Percentiles rank a stretch among this genome's conserved stretches.
Evolutionary conservation across 805 yeast species (phyloP).

Genomic region (Cyberlindnera meyerae): DNA sequence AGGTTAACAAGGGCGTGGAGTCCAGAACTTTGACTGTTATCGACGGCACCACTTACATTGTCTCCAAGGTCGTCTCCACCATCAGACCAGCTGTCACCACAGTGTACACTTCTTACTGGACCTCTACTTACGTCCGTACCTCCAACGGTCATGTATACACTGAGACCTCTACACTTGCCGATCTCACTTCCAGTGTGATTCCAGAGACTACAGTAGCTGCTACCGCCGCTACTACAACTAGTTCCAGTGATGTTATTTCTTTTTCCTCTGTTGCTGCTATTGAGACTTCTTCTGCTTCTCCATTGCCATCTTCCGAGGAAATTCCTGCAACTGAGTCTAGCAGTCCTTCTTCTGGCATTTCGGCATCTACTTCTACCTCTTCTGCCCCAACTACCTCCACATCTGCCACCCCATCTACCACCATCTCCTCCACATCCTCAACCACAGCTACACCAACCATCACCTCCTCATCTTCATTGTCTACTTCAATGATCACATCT

Average conservation of each 20-base stretch:
- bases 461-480: slow-evolving; percentile 1
- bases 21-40: slow-evolving; percentile 12
- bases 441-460: slow-evolving; percentile 5
- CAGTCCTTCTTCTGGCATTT: neutral
- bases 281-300: slow-evolving; percentile 1
- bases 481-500: slow-evolving; percentile 15
- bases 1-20: slow-evolving; percentile 3
- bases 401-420: slow-evolving; percentile 3
- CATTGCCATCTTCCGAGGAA: slow-evolving; percentile 2
- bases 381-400: slow-evolving; percentile 1
- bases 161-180: slow-evolving; percentile 7
- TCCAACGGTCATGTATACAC: slow-evolving; percentile 18
- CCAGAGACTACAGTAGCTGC: slow-evolving; percentile 9
- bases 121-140: slow-evolving; percentile 19
- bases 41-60: slow-evolving; percentile 25
- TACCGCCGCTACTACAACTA: slow-evolving; percentile 3
- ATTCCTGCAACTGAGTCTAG: neutral
- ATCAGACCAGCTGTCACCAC: slow-evolving; percentile 23
- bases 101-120: slow-evolving; percentile 21
- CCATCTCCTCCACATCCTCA: slow-evolving; percentile 9
- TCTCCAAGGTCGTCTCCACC: slow-evolving; percentile 21
- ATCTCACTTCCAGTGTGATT: no score
- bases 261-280: slow-evolving; percentile 6
- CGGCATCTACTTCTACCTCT: slow-evolving; percentile 2
- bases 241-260: slow-evolving; percentile 6